phyloP scores from a whole-genome alignment of 2,329 filamentous ascomycete genomes.

The Fusarium drepaniforme region DNA sequence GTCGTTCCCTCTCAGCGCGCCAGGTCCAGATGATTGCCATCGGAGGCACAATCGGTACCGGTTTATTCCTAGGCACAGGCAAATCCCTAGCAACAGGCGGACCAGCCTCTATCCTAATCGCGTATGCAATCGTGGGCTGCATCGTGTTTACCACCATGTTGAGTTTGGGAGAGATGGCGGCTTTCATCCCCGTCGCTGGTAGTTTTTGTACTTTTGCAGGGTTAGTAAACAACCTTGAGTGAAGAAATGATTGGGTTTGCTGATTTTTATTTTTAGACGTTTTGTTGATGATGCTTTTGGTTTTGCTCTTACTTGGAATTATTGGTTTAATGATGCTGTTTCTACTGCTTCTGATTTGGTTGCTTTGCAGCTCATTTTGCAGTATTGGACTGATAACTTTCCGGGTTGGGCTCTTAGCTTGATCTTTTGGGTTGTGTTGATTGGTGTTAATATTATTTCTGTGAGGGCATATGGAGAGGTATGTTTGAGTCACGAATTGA shows the following conservation, averaged over 20 bases:
- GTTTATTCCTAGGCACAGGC: conserved; percentile 72
- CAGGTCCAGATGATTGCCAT: conserved; percentile 78
- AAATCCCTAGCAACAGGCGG: conserved; percentile 70
- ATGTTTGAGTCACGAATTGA: not conserved
- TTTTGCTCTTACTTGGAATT: conserved; percentile 69
- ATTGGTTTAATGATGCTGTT: conserved; percentile 75
- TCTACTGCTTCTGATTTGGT: conserved; percentile 69
- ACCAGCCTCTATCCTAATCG: conserved; percentile 69
- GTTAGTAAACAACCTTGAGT: conserved; percentile 42
- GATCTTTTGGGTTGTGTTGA: conserved; percentile 69
- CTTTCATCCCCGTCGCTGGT: conserved; percentile 63
- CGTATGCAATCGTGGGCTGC: conserved; percentile 67
- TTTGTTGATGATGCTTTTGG: conserved; percentile 67
- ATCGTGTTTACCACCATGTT: conserved; percentile 72
- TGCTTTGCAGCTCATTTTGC: conserved; percentile 62
- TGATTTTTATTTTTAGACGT: conserved; percentile 43
- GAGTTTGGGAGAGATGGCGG: conserved; percentile 70
- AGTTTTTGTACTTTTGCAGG: conserved; percentile 64
- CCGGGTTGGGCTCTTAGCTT: conserved; percentile 73
- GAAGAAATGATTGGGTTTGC: not conserved
- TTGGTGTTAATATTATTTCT: conserved; percentile 54
- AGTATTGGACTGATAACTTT: conserved; percentile 73
- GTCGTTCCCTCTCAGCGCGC: conserved; percentile 68
- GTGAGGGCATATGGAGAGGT: conserved; percentile 53
- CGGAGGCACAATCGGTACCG: conserved; percentile 70